Evolutionary conservation across 2,329 filamentous ascomycete genomes (phyloP).

Genomic region (Lachnellula subtilissima): DNA sequence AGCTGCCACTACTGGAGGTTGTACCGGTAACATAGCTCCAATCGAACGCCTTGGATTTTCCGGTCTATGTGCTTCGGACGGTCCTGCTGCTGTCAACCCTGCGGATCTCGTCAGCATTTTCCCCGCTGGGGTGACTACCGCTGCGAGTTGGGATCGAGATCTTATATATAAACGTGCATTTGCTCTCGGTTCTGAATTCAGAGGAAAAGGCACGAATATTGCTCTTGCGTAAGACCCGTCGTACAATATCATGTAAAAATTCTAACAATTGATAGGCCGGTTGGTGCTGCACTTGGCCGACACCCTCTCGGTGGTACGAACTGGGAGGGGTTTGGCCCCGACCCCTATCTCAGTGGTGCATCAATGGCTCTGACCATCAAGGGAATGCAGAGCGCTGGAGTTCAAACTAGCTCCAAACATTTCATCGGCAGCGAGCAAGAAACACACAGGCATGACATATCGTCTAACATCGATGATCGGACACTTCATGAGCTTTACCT

Average conservation of each 20-base stretch:
- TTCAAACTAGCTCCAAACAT: constrained; percentile 58
- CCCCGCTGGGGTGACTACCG: constrained; percentile 65
- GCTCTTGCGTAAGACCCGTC: constrained; percentile 47
- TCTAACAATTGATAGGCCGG: constrained; percentile 16
- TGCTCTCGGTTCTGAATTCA: constrained; percentile 73
- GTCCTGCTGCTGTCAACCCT: constrained; percentile 24
- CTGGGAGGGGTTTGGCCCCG: constrained; percentile 50
- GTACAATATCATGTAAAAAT: background rate
- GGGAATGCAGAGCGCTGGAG: constrained; percentile 65
- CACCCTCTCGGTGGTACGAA: constrained; percentile 61
- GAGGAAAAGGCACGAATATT: constrained; percentile 72
- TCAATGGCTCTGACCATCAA: constrained; percentile 28
- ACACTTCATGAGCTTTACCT: constrained; percentile 71
- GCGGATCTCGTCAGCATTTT: constrained; percentile 51
- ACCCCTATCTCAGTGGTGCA: constrained; percentile 23
- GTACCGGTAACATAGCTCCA: constrained; percentile 17
- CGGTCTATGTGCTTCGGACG: constrained; percentile 17
- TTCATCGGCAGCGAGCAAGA: constrained; percentile 54
- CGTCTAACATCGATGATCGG: constrained; percentile 61
- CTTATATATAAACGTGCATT: constrained; percentile 63
- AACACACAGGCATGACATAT: constrained; percentile 8
- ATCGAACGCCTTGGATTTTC: constrained; percentile 12
- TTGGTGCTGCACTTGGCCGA: constrained; percentile 64
- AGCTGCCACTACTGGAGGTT: background rate
- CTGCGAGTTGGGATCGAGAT: constrained; percentile 70